phyloP scores from a whole-genome alignment of 2,329 filamentous ascomycete genomes.

The Trichoderma oligosporum region DNA sequence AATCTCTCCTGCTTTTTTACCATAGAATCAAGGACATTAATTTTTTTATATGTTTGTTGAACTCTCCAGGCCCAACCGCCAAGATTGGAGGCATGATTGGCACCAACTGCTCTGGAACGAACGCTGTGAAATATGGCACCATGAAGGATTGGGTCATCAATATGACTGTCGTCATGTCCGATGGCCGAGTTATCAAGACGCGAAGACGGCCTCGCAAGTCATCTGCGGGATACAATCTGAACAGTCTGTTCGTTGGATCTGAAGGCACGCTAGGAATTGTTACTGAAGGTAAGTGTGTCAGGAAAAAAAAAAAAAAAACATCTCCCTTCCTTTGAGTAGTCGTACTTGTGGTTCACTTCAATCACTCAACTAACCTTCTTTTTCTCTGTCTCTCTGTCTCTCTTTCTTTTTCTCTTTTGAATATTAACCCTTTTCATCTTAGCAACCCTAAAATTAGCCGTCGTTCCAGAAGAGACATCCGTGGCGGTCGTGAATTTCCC shows the following conservation, averaged over 20 bases:
- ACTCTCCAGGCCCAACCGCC: conserved; percentile 52
- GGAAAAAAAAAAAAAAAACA: background rate
- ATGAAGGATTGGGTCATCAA: conserved; percentile 90
- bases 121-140: conserved; percentile 75
- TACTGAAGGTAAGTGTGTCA: conserved; percentile 56
- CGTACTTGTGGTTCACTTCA: no score
- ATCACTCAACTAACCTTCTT: no score
- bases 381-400: no score
- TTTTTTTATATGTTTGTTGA: background rate
- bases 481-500: conserved; percentile 80
- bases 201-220: conserved; percentile 73
- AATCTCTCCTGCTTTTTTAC: no score
- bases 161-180: conserved; percentile 73
- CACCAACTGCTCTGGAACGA: conserved; percentile 74
- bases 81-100: conserved; percentile 82
- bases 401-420: no score
- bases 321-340: no score
- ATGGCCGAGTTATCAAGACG: conserved; percentile 77
- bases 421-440: background rate
- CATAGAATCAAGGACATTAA: background rate
- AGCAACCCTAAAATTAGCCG: conserved; percentile 74
- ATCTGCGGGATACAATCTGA: conserved; percentile 79
- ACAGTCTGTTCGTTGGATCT: conserved; percentile 72
- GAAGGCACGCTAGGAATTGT: conserved; percentile 79
- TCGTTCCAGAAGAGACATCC: conserved; percentile 70